These are phyloP conservation scores for Calvatia gigantea DNA, from an alignment of 768 basidiomycete genomes.

Conservation along the genomic window DNA sequence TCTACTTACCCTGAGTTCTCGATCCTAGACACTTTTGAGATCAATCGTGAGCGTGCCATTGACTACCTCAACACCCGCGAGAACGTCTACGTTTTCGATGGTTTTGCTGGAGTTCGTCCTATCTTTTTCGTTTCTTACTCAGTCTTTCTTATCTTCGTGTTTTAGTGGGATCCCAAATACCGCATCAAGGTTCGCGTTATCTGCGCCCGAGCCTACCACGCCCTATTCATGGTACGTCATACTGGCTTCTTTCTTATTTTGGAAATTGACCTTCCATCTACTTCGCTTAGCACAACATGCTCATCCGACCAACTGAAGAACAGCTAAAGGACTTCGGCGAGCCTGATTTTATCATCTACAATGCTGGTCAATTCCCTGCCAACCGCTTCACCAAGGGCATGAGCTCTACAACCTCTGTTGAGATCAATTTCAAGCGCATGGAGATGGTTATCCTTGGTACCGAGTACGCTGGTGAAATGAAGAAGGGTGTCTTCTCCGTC, in stretches of 20 bases:
- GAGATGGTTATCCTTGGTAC: conserved; percentile 99
- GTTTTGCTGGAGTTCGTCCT: conserved; percentile 75
- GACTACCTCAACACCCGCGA: conserved; percentile 99
- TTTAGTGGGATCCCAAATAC: conserved; percentile 96
- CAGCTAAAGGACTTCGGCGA: conserved; percentile 94
- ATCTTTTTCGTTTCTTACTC: conserved; percentile 5
- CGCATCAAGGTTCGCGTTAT: conserved; percentile 99
- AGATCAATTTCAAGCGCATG: conserved; percentile 99
- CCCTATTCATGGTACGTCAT: conserved; percentile 88
- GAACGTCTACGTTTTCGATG: conserved; percentile 97
- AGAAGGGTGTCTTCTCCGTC: conserved; percentile 99
- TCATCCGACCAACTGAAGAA: conserved; percentile 95
- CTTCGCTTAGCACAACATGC: conserved; percentile 86
- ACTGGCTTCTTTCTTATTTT: conserved; percentile 10
- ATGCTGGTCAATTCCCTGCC: conserved; percentile 99
- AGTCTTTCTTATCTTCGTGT: conserved; percentile 10
- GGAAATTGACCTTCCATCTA: conserved; percentile 16
- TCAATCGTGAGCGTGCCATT: conserved; percentile 97
- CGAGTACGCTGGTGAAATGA: conserved; percentile 99
- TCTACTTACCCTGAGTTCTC: conserved; percentile 3
- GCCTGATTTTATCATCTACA: conserved; percentile 99
- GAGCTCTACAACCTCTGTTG: conserved; percentile 98
- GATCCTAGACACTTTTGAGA: conserved; percentile 90
- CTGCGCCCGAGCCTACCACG: conserved; percentile 97
- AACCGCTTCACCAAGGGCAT: conserved; percentile 99